These are phyloP conservation scores for Ophiorrhiza pumila DNA, from an alignment of 257 asterid genomes.

Conservation along the genomic window DNA sequence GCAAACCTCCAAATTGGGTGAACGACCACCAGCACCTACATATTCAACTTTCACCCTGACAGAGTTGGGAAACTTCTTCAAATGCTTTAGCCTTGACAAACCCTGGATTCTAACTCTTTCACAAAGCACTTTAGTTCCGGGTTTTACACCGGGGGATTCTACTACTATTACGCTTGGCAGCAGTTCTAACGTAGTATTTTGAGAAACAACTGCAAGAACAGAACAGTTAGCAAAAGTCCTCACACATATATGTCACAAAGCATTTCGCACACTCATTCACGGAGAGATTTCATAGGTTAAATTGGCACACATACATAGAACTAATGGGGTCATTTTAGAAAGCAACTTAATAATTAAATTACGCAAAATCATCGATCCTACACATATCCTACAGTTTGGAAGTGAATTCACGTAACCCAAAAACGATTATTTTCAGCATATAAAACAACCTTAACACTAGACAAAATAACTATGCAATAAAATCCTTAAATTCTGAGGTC, in stretches of 20 bases:
- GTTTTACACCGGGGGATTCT: conserved; percentile 74
- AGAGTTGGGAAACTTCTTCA: conserved; percentile 63
- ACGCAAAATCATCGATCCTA: background rate
- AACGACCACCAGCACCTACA: conserved; percentile 37
- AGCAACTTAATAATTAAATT: background rate
- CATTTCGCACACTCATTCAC: too few relatives aligned
- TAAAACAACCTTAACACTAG: too few relatives aligned
- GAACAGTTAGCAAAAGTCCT: background rate
- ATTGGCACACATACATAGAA: background rate
- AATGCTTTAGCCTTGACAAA: conserved; percentile 51
- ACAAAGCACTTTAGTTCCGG: conserved; percentile 63
- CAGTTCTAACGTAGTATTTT: conserved; percentile 40
- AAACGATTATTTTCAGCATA: background rate
- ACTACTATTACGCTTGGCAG: conserved; percentile 58
- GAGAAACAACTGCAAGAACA: conserved; percentile 53
- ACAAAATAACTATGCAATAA: too few relatives aligned
- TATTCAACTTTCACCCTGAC: conserved; percentile 57
- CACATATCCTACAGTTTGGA: background rate
- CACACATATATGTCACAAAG: background rate
- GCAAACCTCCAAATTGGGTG: conserved; percentile 56
- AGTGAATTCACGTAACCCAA: background rate
- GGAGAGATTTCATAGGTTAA: too few relatives aligned
- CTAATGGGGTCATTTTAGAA: too few relatives aligned
- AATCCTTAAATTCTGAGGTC: too few relatives aligned
- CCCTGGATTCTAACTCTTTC: conserved; percentile 75